Percentiles rank a stretch among this genome's conserved stretches.
Conservation (phyloP, 1,284 basidiomycete species). For the Ceratobasidium sp. region DNA sequence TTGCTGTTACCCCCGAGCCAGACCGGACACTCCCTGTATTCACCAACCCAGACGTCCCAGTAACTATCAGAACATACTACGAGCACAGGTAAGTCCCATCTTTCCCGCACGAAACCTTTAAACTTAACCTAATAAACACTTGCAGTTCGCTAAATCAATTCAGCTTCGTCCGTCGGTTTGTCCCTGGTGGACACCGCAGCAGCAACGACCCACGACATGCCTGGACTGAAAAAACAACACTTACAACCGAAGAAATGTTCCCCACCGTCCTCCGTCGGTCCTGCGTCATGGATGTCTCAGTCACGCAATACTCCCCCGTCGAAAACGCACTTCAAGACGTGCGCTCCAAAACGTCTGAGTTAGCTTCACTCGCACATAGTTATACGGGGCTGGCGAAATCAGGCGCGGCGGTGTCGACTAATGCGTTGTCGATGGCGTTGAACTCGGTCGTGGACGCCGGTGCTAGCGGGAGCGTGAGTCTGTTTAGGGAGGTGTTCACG, state of each 20-base stretch:
- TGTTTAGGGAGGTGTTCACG: slow-evolving; percentile 85
- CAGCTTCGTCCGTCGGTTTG: slow-evolving; percentile 79
- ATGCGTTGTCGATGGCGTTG: slow-evolving; percentile 87
- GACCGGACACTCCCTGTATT: slow-evolving; percentile 85
- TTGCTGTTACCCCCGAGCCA: slow-evolving; percentile 87
- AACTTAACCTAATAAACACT: slow-evolving; percentile 13
- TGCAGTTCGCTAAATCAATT: slow-evolving; percentile 85
- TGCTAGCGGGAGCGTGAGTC: slow-evolving; percentile 78
- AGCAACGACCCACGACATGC: slow-evolving; percentile 61
- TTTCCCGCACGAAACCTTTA: not conserved
- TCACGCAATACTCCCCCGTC: slow-evolving; percentile 88
- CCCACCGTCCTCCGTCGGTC: slow-evolving; percentile 93
- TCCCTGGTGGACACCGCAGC: slow-evolving; percentile 51
- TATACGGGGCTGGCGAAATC: slow-evolving; percentile 86
- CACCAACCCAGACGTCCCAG: slow-evolving; percentile 85
- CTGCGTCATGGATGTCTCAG: slow-evolving; percentile 82
- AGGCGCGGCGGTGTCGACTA: slow-evolving; percentile 78
- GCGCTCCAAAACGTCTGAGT: slow-evolving; percentile 80
- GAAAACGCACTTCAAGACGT: slow-evolving; percentile 88
- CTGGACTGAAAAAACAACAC: slow-evolving; percentile 91
- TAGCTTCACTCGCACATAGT: slow-evolving; percentile 76
- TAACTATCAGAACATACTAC: slow-evolving; percentile 86
- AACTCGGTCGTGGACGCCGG: slow-evolving; percentile 91
- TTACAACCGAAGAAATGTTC: slow-evolving; percentile 90
- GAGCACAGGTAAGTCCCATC: slow-evolving; percentile 77